phyloP scores from a whole-genome alignment of 257 asterid genomes.

The Henckelia pumila region DNA sequence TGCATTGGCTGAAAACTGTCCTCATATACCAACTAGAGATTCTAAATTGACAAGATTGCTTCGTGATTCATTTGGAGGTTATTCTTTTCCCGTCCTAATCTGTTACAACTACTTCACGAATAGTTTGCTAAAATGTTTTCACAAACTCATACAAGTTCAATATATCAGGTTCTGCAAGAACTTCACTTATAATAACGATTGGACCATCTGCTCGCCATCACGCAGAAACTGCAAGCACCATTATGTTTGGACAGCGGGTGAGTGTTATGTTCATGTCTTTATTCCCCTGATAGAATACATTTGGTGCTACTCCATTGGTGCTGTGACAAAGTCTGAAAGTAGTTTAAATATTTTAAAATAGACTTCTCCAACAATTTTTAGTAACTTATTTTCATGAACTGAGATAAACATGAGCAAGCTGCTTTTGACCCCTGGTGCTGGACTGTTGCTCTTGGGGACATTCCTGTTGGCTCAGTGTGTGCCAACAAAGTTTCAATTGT shows the following conservation, averaged over 20 bases:
- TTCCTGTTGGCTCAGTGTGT: too few species aligned
- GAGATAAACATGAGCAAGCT: too few species aligned
- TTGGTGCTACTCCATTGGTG: not conserved
- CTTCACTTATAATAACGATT: constrained; percentile 74
- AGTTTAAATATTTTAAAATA: too few species aligned
- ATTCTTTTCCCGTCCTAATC: constrained; percentile 10
- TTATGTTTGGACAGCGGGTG: constrained; percentile 94
- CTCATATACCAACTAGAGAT: constrained; percentile 91
- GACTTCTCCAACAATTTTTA: too few species aligned
- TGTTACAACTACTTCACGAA: constrained; percentile 5
- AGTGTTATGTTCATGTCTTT: constrained; percentile 24
- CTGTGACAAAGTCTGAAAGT: not conserved
- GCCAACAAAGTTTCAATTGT: too few species aligned
- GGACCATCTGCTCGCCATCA: constrained; percentile 87
- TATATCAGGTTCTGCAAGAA: constrained; percentile 86
- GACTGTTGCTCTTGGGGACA: too few species aligned
- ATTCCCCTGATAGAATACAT: not conserved
- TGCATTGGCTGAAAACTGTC: constrained; percentile 86
- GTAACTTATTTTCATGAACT: too few species aligned
- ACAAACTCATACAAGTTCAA: constrained; percentile 21
- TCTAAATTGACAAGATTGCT: constrained; percentile 88
- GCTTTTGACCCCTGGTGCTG: too few species aligned
- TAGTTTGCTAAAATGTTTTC: constrained; percentile 7
- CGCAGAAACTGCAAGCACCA: constrained; percentile 86
- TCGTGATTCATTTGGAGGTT: constrained; percentile 96